Conservation (phyloP, 2,329 filamentous ascomycete genomes). For the Didymellaceae sp. region DNA sequence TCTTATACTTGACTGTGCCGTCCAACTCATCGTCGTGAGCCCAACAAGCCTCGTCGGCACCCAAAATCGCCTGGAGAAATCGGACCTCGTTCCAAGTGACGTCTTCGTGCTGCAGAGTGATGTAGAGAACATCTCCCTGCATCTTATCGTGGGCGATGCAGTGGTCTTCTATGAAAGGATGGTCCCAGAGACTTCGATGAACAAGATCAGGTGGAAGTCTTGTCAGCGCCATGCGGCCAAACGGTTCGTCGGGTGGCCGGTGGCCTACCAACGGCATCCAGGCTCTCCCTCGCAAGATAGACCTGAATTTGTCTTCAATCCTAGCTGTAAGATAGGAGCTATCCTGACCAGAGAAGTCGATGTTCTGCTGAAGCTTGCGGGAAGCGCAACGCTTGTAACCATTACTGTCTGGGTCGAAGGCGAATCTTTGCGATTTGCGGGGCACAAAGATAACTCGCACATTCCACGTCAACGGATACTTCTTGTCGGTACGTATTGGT, state of each 20-base stretch:
- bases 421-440: constrained; percentile 46
- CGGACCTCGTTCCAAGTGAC: constrained; percentile 50
- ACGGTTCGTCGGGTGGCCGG: constrained; percentile 47
- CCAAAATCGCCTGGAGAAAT: constrained; percentile 42
- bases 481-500: constrained; percentile 48
- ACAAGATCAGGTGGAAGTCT: constrained; percentile 43
- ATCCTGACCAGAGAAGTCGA: constrained; percentile 47
- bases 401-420: constrained; percentile 48
- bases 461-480: constrained; percentile 46
- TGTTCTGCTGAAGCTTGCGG: constrained; percentile 48
- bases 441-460: constrained; percentile 49
- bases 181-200: constrained; percentile 48
- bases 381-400: constrained; percentile 48
- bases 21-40: constrained; percentile 49
- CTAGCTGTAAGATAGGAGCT: constrained; percentile 46
- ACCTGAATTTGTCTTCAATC: constrained; percentile 47
- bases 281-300: constrained; percentile 45
- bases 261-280: constrained; percentile 51
- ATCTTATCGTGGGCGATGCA: constrained; percentile 52
- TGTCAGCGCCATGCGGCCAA: constrained; percentile 48
- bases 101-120: constrained; percentile 49
- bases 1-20: constrained; percentile 45
- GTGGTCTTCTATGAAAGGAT: constrained; percentile 50
- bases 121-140: constrained; percentile 51
- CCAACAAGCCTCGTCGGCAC: constrained; percentile 48